Evolutionary conservation across 306 rosid species (phyloP), one percentile per base, ranked within the genome.

Genomic region (Casuarina glauca): DNA sequence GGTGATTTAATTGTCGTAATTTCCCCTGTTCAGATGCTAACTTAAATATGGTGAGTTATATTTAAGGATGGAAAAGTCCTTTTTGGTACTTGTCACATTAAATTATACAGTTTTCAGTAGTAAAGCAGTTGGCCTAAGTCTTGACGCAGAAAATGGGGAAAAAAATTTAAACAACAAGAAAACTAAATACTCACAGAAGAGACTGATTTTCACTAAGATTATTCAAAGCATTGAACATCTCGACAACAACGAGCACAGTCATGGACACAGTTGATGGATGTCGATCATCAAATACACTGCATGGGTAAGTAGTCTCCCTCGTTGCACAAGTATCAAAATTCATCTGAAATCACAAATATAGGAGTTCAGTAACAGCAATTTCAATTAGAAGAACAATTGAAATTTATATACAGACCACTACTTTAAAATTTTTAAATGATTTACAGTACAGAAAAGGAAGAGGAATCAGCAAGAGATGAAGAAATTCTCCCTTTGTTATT

Each of bases 141-240:
- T 26, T 17, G 7, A 52, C 12, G 51, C 15, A 58, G 11, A 58
- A 6, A 35, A 5, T n/a, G 58, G 58, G 7, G 5, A 12, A 36
- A 13, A 61, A 15, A 62, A 62, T 36, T 4, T 41, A 26, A 76
- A 58, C 43, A 70, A 41, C 48, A 78, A 78, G 60, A 69, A 32
- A 69, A 53, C 44, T 46, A 38, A 76, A 82, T 78, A 89, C 98
- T 94, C 80, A 94, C 98, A 92, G 76, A 76, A 95, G 96, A 78
- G 98, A 95, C 84, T 95, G 98, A 82, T 95, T 95, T 88, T 95
- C 98, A 69, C 98, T 92, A 66, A 95, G 97, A 85, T 95, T 95
- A 83, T 95, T 95, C 90, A 95, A 87, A 84, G 98, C 98, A 76
- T 95, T 95, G 85, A 95, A 95, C 97, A 95, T 95, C 84, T 95